Evolutionary conservation across 1,284 basidiomycete species (phyloP), one percentile per base, ranked within the genome.

Genomic region (Austropuccinia psidii): DNA sequence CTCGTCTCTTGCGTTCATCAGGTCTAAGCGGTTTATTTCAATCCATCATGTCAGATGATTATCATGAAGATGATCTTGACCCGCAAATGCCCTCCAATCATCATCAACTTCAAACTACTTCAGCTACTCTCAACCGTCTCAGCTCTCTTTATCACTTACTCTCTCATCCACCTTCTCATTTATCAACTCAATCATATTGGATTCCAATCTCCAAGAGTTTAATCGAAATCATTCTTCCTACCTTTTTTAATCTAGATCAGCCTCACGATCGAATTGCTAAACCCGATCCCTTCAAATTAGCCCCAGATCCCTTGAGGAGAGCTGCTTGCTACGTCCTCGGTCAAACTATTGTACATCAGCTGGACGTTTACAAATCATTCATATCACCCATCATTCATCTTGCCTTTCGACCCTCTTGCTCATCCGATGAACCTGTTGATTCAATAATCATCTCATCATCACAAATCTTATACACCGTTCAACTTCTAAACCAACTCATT

Each of bases 41-140:
- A 60, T 35, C 68, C 19, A 27, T 68, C 15, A 55, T 68, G 50
- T 33, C 15, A 37, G 37, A 69, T 15, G 41, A 69, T 41, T 67
- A 67, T 39, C 17, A 54, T 31, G 65, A 67, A 39, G 65, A 67
- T 6, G 65, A 67, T 21, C 29, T 54, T 37, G n/a, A 54, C 19
- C 15, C 21, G 21, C 45, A 19, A 21, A n/a, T n/a, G n/a, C n/a
- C n/a, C n/a, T n/a, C n/a, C n/a, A 17, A 13, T 21, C 45, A 49
- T 52, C 17, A 29, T 21, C n/a, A 62, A 43, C 3, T 27, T 24
- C 21, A 41, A 27, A 31, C 35, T 52, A 68, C 50, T 24, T 68
- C 66, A n/a, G 52, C 66, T 15, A 55, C 66, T 39, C 29, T 69
- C 1, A 69, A 60, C 15, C 52, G 55, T 33, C n/a, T 62, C n/a